Evolutionary conservation across 2,329 filamentous ascomycete genomes (phyloP), one percentile per base, ranked within the genome.

Genomic region (Pseudocercospora vitis): DNA sequence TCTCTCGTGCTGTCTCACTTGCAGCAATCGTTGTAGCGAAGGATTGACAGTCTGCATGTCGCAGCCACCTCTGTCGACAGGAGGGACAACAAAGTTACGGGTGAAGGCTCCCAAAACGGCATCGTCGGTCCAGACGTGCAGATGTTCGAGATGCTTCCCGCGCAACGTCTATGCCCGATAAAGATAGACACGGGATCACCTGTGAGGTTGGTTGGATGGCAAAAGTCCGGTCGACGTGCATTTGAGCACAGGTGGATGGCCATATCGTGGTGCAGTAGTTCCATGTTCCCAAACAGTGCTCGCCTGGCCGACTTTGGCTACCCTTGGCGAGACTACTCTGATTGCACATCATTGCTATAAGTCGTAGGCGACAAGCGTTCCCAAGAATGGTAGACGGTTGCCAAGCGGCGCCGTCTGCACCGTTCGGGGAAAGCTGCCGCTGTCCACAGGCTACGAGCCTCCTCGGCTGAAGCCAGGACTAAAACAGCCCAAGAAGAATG

Each of bases 291-390:
- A 33, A 19, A 32, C 44, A 14, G 44, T 47, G 44, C 24, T 47
- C 52, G 52, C 28, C 48, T 33, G 35, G 32, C 48, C 52, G 42
- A 24, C 31, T 33, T 26, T 31, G 32, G 24, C 14, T 21, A 26
- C 40, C 42, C 32, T 47, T 55, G 48, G 52, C 48, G 42, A 19
- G 42, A 35, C 48, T 32, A 32, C 32, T 48, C 51, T 48, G 18
- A 6, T 42, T 24, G 37, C 37, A 42, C 37, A 42, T 42, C 37
- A 42, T 39, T 47, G 23, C 48, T 23, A 29, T 35, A 46, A 47
- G 33, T 24, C 49, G 52, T 46, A 55, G 52, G 52, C 44, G 48
- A 32, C 52, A 55, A 55, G 52, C 16, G 29, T 33, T 47, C 19
- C 44, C 44, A 47, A 47, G 44, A 42, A n/a, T 24, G 21, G 37